Conservation (phyloP, 495 filamentous ascomycete species). For the Penicillium verhagenii region DNA sequence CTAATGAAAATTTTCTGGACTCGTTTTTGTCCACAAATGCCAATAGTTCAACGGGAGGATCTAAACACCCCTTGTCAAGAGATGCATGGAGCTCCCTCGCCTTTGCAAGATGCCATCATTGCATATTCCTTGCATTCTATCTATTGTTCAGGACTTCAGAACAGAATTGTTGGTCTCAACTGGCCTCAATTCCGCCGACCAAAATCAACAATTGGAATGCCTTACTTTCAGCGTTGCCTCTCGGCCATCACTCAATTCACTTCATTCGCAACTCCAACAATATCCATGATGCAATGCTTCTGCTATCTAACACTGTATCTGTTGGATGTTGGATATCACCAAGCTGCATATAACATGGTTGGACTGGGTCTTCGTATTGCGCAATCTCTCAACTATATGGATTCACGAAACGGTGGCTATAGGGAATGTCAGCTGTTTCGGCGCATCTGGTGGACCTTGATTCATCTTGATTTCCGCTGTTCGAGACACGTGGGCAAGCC, state of each 20-base stretch:
- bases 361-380: constrained; percentile 29
- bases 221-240: constrained; percentile 30
- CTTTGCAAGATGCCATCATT: constrained; percentile 24
- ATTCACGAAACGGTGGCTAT: constrained; percentile 3
- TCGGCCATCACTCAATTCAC: constrained; percentile 18
- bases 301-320: constrained; percentile 24
- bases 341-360: constrained; percentile 36
- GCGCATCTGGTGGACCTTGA: constrained; percentile 32
- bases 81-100: constrained; percentile 1
- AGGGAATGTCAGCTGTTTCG: constrained; percentile 10
- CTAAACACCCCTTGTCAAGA: constrained; percentile 3
- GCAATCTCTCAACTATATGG: constrained; percentile 26
- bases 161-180: constrained; percentile 23
- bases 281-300: constrained; percentile 27
- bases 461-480: constrained; percentile 34
- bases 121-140: constrained; percentile 24
- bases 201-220: constrained; percentile 7
- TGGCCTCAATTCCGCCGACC: constrained; percentile 18
- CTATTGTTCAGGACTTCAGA: constrained; percentile 22
- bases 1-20: constrained; percentile 27
- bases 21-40: constrained; percentile 21
- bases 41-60: constrained; percentile 17
- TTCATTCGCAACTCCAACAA: constrained; percentile 18
- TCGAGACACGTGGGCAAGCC: constrained; percentile 30
- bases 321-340: constrained; percentile 24